Evolutionary conservation across 129 eudicot genomes (phyloP).

Genomic region (Kitagawia praeruptora): DNA sequence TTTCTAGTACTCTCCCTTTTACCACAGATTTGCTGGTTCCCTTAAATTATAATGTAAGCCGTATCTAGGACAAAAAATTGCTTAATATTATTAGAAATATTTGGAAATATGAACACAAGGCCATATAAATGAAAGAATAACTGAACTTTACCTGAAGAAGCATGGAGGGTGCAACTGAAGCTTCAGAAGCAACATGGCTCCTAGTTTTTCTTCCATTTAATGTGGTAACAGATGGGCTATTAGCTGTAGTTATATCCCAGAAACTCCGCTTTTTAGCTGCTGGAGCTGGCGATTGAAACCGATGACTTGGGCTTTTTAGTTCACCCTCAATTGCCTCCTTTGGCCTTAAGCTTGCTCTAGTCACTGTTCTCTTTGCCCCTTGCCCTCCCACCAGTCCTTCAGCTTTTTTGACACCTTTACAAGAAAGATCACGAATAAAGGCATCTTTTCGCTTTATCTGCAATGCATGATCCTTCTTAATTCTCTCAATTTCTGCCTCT

Average conservation of each 20-base stretch:
- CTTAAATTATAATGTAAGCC: not conserved
- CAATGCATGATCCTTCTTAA: conserved; percentile 54
- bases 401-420: conserved; percentile 29
- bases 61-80: not conserved
- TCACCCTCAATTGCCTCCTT: conserved; percentile 38
- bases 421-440: conserved; percentile 46
- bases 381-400: conserved; percentile 18
- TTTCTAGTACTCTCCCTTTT: not conserved
- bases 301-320: conserved; percentile 53
- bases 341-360: conserved; percentile 38
- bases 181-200: conserved; percentile 51
- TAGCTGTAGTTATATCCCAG: conserved; percentile 85
- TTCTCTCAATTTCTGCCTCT: conserved; percentile 58
- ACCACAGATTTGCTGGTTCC: not conserved
- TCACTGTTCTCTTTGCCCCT: conserved; percentile 28
- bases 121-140: not conserved
- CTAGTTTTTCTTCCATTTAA: conserved; percentile 66
- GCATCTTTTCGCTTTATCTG: conserved; percentile 68
- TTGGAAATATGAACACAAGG: not conserved
- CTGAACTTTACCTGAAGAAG: conserved; percentile 63
- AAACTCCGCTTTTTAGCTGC: conserved; percentile 64
- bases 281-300: conserved; percentile 62
- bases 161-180: conserved; percentile 60
- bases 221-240: conserved; percentile 62
- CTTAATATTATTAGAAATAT: not conserved